These are phyloP conservation scores for Chaetomiaceae sp. DNA, from an alignment of 2,329 filamentous ascomycete species.

Conservation along the genomic window DNA sequence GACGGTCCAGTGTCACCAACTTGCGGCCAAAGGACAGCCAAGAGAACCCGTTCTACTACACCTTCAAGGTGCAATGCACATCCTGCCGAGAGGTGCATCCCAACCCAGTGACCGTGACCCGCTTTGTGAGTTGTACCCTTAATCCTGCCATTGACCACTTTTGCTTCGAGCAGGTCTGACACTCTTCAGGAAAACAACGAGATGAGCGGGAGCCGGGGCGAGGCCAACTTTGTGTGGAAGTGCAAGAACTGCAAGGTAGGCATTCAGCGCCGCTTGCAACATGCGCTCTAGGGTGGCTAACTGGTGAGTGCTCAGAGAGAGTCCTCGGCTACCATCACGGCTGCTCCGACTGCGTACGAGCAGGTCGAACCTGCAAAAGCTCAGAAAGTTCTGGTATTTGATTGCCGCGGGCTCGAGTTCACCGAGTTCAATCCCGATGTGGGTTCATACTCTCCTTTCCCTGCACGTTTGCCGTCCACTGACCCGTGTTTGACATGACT, in stretches of 20 bases:
- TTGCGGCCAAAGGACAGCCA: slow-evolving; percentile 77
- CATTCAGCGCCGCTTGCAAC: not conserved
- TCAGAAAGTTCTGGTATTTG: slow-evolving; percentile 80
- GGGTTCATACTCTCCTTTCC: slow-evolving; percentile 19
- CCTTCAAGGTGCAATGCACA: slow-evolving; percentile 97
- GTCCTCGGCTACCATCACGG: slow-evolving; percentile 77
- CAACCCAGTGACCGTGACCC: slow-evolving; percentile 79
- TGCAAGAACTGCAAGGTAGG: slow-evolving; percentile 84
- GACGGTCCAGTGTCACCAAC: slow-evolving; percentile 67
- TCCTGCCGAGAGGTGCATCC: slow-evolving; percentile 87
- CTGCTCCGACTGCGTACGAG: slow-evolving; percentile 64
- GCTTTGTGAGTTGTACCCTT: slow-evolving; percentile 61
- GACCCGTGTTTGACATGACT: not conserved
- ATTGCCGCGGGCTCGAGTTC: slow-evolving; percentile 92
- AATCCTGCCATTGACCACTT: not conserved
- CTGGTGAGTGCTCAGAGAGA: slow-evolving; percentile 52
- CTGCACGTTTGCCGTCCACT: not conserved
- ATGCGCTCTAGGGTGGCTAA: not conserved
- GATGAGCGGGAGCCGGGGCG: slow-evolving; percentile 84
- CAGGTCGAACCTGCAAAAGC: slow-evolving; percentile 65
- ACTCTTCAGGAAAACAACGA: slow-evolving; percentile 71
- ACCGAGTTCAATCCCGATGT: slow-evolving; percentile 86
- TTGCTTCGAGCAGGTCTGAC: slow-evolving; percentile 1
- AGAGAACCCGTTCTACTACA: slow-evolving; percentile 87
- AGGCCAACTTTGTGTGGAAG: slow-evolving; percentile 99